These are phyloP conservation scores for Ogataea parapolymorpha DNA, from an alignment of 805 yeast genomes.

Conservation along the genomic window DNA sequence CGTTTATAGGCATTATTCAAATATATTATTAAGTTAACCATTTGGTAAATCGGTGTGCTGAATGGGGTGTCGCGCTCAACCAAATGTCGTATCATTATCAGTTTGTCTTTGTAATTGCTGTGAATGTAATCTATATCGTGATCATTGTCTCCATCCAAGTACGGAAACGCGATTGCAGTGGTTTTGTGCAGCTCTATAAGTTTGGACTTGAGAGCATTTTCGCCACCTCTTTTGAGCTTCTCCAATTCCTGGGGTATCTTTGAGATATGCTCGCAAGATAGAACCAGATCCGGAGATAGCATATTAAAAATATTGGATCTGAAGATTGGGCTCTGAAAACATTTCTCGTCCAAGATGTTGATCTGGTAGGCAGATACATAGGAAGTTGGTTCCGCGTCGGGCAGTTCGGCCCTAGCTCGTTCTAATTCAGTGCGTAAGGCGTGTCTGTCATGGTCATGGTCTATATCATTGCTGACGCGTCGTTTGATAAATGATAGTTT, in stretches of 20 bases:
- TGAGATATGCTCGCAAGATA: conserved; percentile 1
- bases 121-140: conserved; percentile 13
- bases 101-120: conserved; percentile 13
- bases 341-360: conserved; percentile 8
- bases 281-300: conserved; percentile 12
- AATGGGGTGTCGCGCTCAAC: conserved; percentile 5
- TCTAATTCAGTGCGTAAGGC: conserved; percentile 20
- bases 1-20: conserved; percentile 7
- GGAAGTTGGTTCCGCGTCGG: neutral
- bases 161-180: conserved; percentile 14
- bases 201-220: neutral
- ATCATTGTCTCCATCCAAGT: conserved; percentile 12
- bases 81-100: conserved; percentile 11
- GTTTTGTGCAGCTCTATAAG: conserved; percentile 1
- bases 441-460: conserved; percentile 19
- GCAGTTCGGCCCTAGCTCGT: neutral
- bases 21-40: conserved; percentile 10
- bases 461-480: conserved; percentile 18
- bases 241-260: conserved; percentile 1
- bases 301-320: conserved; percentile 2
- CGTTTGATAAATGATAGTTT: conserved; percentile 13
- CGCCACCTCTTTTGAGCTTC: neutral
- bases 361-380: conserved; percentile 13
- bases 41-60: conserved; percentile 5
- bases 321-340: conserved; percentile 5